Evolutionary conservation across 2,329 filamentous ascomycete species (phyloP).

Genomic region (Pseudogymnoascus pannorum): DNA sequence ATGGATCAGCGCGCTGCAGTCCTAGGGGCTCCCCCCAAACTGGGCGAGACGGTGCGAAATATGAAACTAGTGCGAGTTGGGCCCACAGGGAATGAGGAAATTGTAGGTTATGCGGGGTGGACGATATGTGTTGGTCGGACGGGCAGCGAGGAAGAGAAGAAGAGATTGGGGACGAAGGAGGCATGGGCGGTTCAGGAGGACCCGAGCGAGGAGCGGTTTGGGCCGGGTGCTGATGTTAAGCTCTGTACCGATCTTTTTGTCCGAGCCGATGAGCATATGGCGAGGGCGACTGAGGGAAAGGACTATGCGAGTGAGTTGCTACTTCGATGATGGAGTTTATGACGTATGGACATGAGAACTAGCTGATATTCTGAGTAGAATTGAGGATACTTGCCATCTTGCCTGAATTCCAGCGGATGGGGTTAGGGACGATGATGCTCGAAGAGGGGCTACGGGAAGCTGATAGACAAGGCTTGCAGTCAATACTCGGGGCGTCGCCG

Average conservation of each 20-base stretch:
- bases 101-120: slow-evolving; percentile 19
- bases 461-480: slow-evolving; percentile 19
- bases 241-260: slow-evolving; percentile 23
- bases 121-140: slow-evolving; percentile 9
- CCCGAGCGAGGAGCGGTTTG: slow-evolving; percentile 12
- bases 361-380: slow-evolving; percentile 15
- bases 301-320: slow-evolving; percentile 21
- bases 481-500: slow-evolving; percentile 22
- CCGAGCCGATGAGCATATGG: slow-evolving; percentile 20
- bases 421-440: slow-evolving; percentile 21
- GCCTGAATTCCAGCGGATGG: slow-evolving; percentile 19
- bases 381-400: slow-evolving; percentile 18
- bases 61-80: slow-evolving; percentile 15
- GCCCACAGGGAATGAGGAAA: slow-evolving; percentile 7
- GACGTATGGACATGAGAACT: background rate
- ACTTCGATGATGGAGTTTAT: background rate
- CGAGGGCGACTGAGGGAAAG: slow-evolving; percentile 12
- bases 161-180: background rate
- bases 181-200: background rate
- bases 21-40: background rate
- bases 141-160: background rate
- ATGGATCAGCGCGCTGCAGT: background rate
- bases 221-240: slow-evolving; percentile 18
- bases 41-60: background rate
- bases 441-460: slow-evolving; percentile 17